These are phyloP conservation scores for Avicennia marina DNA, from an alignment of 257 asterid genomes.

Conservation along the genomic window DNA sequence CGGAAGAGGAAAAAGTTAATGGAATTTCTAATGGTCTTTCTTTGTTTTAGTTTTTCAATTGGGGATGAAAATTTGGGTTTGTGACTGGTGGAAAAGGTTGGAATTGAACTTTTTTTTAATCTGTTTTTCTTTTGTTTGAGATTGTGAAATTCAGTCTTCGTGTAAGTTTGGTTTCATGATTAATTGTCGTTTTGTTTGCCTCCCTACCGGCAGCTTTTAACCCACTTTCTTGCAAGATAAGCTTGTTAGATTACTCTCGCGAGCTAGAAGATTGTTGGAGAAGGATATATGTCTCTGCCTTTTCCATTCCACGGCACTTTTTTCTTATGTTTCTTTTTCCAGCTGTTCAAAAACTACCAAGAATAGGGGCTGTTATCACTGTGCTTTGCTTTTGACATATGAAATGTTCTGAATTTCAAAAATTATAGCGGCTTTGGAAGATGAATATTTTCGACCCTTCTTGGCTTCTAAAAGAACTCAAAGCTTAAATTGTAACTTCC, in stretches of 20 bases:
- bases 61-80: background rate
- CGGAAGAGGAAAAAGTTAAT: background rate
- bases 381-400: constrained; percentile 15
- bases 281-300: constrained; percentile 24
- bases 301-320: constrained; percentile 15
- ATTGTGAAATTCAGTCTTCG: constrained; percentile 16
- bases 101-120: constrained; percentile 3
- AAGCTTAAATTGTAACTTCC: background rate
- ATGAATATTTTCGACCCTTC: background rate
- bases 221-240: constrained; percentile 23
- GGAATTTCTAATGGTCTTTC: background rate
- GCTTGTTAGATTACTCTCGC: constrained; percentile 24
- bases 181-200: constrained; percentile 4
- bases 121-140: constrained; percentile 1
- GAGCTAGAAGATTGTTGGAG: constrained; percentile 25
- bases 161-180: constrained; percentile 16
- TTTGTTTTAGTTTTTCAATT: constrained; percentile 5
- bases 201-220: constrained; percentile 8
- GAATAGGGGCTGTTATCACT: constrained; percentile 13
- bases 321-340: constrained; percentile 19
- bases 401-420: constrained; percentile 8
- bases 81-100: background rate
- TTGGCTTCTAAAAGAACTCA: constrained; percentile 1
- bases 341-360: constrained; percentile 15
- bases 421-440: constrained; percentile 4